Conservation (phyloP, 176 grass and related monocot species). For the barley (Hordeum vulgare) region MorexV3_pseudomolecules_assembly NC_058522.1:508153073-508153572, state of each 20-base stretch:
- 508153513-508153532: not conserved
- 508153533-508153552: not conserved
- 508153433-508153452: not conserved
- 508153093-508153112: too few relatives aligned
- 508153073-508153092: too few relatives aligned
- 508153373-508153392: rapidly evolving
- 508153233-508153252: too few relatives aligned
- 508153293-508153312: not conserved
- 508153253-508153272: too few relatives aligned
- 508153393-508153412: not conserved
- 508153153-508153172: too few relatives aligned
- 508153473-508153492: rapidly evolving
- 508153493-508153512: not conserved
- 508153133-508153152: too few relatives aligned
- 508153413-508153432: not conserved
- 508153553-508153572: too few relatives aligned
- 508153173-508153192: too few relatives aligned
- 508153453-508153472: not conserved
- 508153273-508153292: too few relatives aligned
- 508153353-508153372: not conserved
- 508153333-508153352: not conserved
- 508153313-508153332: not conserved
- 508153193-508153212: too few relatives aligned
- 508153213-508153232: too few relatives aligned
- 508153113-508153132: too few relatives aligned